A percentile compares a stretch with the other conserved stretches of the same genome.
These are phyloP conservation scores for Trichosanthes truncata DNA, from an alignment of 306 rosid genomes.

Conservation along the genomic window DNA sequence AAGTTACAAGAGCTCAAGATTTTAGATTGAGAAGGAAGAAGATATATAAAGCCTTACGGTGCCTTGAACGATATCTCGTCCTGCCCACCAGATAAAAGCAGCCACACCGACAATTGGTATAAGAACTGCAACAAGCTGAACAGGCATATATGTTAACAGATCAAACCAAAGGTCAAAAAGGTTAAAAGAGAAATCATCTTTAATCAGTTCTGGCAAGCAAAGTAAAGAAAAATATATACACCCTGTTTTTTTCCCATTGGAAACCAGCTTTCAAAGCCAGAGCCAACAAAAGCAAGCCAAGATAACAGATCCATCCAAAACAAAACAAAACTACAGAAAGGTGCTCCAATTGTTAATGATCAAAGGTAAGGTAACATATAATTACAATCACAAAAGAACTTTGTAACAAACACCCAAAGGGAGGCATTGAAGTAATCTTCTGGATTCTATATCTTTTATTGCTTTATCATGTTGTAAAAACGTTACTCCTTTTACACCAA, in stretches of 20 bases:
- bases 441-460: too few relatives aligned
- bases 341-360: neutral
- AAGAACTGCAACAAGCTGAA: constrained; percentile 74
- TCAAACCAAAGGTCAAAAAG: neutral
- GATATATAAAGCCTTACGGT: constrained; percentile 39
- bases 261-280: neutral
- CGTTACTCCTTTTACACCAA: neutral
- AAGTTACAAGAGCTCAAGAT: neutral
- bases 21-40: constrained; percentile 14
- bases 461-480: too few relatives aligned
- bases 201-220: neutral
- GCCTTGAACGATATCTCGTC: constrained; percentile 86
- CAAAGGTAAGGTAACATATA: neutral
- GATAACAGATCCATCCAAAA: neutral
- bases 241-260: neutral
- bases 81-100: constrained; percentile 96
- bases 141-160: constrained; percentile 8
- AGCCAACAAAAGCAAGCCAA: neutral
- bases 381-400: neutral
- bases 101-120: constrained; percentile 82
- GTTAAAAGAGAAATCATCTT: too few relatives aligned
- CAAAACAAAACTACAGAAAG: neutral
- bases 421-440: neutral
- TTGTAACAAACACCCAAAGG: neutral
- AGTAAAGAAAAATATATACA: neutral